Evolutionary conservation across 768 basidiomycete species (phyloP).

Genomic region (Boletus fagicola): DNA sequence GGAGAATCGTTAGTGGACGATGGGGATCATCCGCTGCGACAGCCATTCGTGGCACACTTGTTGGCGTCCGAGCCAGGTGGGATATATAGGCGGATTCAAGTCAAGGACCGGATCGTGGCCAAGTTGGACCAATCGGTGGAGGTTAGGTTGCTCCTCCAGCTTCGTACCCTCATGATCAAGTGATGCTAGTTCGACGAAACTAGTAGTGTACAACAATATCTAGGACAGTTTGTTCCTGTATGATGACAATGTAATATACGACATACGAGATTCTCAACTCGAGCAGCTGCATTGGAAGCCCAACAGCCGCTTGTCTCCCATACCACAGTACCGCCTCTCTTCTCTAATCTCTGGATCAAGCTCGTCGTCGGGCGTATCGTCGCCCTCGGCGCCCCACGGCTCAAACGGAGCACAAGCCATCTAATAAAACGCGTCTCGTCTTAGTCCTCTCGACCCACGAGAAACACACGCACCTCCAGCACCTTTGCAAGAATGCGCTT

Average conservation of each 20-base stretch:
- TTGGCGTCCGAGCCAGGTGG: conserved; percentile 16
- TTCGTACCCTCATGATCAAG: conserved; percentile 22
- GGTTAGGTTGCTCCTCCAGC: conserved; percentile 12
- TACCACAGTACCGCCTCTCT: conserved; percentile 72
- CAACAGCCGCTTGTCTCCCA: conserved; percentile 72
- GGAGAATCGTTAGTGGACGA: conserved; percentile 2
- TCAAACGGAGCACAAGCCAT: conserved; percentile 89
- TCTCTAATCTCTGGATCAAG: conserved; percentile 61
- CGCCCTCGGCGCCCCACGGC: conserved; percentile 78
- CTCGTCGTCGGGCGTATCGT: conserved; percentile 41
- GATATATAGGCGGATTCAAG: conserved; percentile 17
- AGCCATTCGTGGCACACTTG: conserved; percentile 22
- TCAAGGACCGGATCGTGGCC: conserved; percentile 23
- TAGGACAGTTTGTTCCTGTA: background rate
- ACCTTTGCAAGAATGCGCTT: conserved; percentile 76
- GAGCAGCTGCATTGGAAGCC: conserved; percentile 96
- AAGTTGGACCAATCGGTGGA: conserved; percentile 18
- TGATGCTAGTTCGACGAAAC: background rate
- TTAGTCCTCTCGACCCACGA: background rate
- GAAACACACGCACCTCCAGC: conserved; percentile 55
- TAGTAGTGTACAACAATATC: background rate
- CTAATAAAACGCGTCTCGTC: conserved; percentile 35
- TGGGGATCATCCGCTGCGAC: conserved; percentile 18
- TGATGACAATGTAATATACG: background rate
- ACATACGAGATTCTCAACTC: conserved; percentile 45